phyloP scores from a whole-genome alignment of 2,329 filamentous ascomycete species.

The Trichoderma sp. region DNA sequence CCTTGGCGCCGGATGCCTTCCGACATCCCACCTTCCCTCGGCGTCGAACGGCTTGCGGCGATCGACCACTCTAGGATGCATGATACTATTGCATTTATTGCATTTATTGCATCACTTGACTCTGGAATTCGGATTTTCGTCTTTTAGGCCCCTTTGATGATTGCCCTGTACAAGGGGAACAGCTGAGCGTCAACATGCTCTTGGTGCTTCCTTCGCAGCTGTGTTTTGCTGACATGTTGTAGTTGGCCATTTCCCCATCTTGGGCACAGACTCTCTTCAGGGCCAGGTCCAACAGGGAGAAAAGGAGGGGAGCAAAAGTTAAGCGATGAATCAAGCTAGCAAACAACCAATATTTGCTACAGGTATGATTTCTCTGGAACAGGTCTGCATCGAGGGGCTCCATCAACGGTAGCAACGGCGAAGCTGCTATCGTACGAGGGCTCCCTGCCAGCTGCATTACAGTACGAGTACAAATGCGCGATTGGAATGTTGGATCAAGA shows the following conservation, averaged over 20 bases:
- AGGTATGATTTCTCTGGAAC: not conserved
- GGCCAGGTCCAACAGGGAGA: not conserved
- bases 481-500: constrained; percentile 6
- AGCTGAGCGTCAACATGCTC: not conserved
- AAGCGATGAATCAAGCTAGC: not conserved
- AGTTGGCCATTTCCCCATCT: not conserved
- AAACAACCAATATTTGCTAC: not conserved
- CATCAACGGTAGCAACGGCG: not conserved
- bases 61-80: not conserved
- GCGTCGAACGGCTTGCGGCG: not conserved
- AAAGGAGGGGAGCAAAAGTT: not conserved
- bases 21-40: constrained; percentile 8
- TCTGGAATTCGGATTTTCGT: not conserved
- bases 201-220: not conserved
- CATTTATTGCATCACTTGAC: constrained; percentile 7
- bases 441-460: not conserved
- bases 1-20: constrained; percentile 17
- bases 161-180: not conserved
- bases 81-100: not conserved
- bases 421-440: not conserved
- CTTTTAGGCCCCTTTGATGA: not conserved
- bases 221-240: not conserved
- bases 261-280: not conserved
- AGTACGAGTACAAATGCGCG: not conserved
- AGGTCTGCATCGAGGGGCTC: not conserved